Evolutionary conservation across 2,329 filamentous ascomycete genomes (phyloP).

Genomic region (Metarhizium rileyi): DNA sequence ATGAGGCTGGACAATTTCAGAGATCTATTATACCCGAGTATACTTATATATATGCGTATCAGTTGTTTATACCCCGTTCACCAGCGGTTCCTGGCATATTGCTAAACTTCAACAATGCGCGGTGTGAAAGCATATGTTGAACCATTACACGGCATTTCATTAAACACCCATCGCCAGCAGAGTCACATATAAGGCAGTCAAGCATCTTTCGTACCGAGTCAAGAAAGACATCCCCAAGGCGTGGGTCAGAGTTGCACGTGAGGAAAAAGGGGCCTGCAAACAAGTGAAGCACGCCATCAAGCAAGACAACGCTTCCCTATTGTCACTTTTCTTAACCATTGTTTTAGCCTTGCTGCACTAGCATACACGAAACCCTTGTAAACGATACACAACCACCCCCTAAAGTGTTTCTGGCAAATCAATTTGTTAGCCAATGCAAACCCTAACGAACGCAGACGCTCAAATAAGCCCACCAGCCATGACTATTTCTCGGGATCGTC

Average conservation of each 20-base stretch:
- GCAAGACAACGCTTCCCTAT: neutral
- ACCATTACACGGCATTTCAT: no score
- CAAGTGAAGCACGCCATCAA: neutral
- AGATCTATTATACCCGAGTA: no score
- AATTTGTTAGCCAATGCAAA: neutral
- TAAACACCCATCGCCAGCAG: no score
- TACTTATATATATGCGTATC: no score
- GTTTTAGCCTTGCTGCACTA: neutral
- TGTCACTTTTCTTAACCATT: neutral
- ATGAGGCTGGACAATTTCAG: no score
- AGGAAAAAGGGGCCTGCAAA: neutral
- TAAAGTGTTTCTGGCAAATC: neutral
- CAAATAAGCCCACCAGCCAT: conserved; percentile 10
- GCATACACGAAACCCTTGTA: conserved; percentile 3
- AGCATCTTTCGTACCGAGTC: no score
- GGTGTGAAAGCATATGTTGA: no score
- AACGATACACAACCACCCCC: neutral
- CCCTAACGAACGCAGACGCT: neutral
- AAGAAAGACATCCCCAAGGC: no score
- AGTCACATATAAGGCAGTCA: no score
- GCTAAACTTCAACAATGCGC: no score
- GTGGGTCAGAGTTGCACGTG: conserved; percentile 5
- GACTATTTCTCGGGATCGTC: conserved; percentile 21
- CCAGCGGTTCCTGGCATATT: no score
- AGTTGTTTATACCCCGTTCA: no score